phyloP scores from a whole-genome alignment of 768 basidiomycete genomes.

The Leucocoprinus sp. region DNA sequence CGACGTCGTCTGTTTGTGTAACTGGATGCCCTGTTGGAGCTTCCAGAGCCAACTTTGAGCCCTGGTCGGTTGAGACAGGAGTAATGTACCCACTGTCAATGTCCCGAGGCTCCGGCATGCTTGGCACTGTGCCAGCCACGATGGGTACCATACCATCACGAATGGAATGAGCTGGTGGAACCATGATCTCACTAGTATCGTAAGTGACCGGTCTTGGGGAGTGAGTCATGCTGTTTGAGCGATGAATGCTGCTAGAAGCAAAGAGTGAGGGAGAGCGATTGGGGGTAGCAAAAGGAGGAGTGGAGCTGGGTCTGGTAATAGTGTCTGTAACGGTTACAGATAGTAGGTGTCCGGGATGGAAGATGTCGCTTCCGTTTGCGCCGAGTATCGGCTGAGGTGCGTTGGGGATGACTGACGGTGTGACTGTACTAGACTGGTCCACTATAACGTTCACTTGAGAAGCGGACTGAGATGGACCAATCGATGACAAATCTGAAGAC shows the following conservation, averaged over 20 bases:
- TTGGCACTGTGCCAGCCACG: not conserved
- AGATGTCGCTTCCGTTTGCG: slow-evolving; percentile 9
- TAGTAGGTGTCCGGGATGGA: not conserved
- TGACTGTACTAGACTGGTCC: not conserved
- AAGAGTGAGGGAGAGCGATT: not conserved
- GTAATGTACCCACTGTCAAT: slow-evolving; percentile 7
- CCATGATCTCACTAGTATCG: not conserved
- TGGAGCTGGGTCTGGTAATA: not conserved
- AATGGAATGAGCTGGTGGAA: slow-evolving; percentile 9
- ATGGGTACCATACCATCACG: slow-evolving; percentile 3
- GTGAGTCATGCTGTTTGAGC: not conserved
- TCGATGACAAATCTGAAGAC: slow-evolving; percentile 6
- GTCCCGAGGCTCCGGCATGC: slow-evolving; percentile 3
- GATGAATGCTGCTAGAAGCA: not conserved
- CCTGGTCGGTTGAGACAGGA: slow-evolving; percentile 11
- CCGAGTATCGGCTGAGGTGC: slow-evolving; percentile 9
- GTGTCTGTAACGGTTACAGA: too few species aligned
- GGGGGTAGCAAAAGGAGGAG: not conserved
- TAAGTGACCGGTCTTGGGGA: not conserved
- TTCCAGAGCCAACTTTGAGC: not conserved
- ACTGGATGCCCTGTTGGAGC: not conserved
- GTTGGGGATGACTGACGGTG: slow-evolving; percentile 6
- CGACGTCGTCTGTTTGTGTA: slow-evolving; percentile 3
- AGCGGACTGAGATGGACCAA: slow-evolving; percentile 11
- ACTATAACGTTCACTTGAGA: slow-evolving; percentile 9